Evolutionary conservation across 805 yeast species (phyloP), one percentile per base, ranked within the genome.

Genomic region (Komagataella kurtzmanii): DNA sequence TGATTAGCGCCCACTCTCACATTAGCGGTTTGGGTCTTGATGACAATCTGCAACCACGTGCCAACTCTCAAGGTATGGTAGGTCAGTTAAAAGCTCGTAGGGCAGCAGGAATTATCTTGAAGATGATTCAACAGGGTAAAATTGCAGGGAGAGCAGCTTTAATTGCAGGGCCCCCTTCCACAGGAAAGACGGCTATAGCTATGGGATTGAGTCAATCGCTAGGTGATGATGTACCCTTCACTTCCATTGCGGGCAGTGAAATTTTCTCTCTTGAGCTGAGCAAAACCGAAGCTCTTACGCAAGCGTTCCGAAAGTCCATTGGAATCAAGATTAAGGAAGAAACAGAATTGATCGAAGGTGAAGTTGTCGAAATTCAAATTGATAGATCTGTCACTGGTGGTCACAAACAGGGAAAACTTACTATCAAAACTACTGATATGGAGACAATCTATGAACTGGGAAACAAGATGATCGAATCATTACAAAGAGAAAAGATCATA

Each of bases 141-240:
- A 91, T 93, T 68, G 97, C 98, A 19, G 99, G 99, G 24, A 80
- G 97, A 58, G 97, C 98, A 1, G 93, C 90, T 18, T 70, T 93
- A 56, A 76, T 93, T 54, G 98, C 99, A 0, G 99, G 99, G 45
- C 98, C 98, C 8, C 99, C 99, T 24, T 88, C 96, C 12, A 93
- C 99, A 0, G 99, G 99, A 68, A 93, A 93, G 67, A 93, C 99
- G 3, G 99, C 99, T 44, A 79, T 93, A 60, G 99, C 99, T 12
- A 85, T 89, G 85, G 99, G 97, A 17, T 74, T 85, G 45, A 76
- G 89, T 2, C 90, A 85, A 63, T 81, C 79, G 50, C 71, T 85
- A 58, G 83, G 83, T 7, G 61, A 71, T 12, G 88, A 83, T 56
- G 97, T 93, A 54, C 99, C 99, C 45, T 93, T 93, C 67, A 91